Conservation (phyloP, 192 early-diverging fungal species). For the Linnemannia schmuckeri region DNA sequence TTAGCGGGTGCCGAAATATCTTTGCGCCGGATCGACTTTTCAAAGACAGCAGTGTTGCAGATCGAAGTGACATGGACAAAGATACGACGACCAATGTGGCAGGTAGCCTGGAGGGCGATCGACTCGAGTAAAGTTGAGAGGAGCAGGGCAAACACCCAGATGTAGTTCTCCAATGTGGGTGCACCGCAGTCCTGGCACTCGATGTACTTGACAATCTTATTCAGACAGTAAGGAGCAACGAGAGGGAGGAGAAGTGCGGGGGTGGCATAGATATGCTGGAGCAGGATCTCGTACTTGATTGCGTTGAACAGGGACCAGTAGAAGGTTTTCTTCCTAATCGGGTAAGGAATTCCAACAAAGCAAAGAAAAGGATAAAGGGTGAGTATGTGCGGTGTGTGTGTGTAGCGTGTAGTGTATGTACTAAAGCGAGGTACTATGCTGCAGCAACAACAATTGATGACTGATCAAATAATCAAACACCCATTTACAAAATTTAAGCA, state of each 20-base stretch:
- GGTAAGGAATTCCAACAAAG: background rate
- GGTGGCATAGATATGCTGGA: conserved; percentile 28
- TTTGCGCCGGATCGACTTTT: conserved; percentile 61
- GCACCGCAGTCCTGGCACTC: conserved; percentile 42
- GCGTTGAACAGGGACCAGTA: conserved; percentile 13
- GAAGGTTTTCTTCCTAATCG: conserved; percentile 23
- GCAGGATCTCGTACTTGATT: conserved; percentile 15
- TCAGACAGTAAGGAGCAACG: conserved; percentile 28
- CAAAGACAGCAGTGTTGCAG: conserved; percentile 57
- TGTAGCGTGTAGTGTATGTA: background rate
- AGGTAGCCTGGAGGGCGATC: conserved; percentile 59
- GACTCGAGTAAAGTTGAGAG: conserved; percentile 56
- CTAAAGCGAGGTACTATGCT: background rate
- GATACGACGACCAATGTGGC: conserved; percentile 74
- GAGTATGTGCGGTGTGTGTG: background rate
- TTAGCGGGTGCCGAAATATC: conserved; percentile 54
- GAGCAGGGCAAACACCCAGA: conserved; percentile 71
- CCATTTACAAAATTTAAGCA: too few species aligned
- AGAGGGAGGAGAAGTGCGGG: conserved; percentile 28
- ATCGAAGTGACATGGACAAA: conserved; percentile 66
- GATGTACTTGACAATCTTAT: conserved; percentile 48
- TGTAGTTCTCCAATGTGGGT: conserved; percentile 51
- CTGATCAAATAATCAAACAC: background rate
- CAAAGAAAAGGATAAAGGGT: background rate
- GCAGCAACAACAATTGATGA: too few species aligned